Base-by-base conservation (phyloP, 2,329 filamentous ascomycete genomes). In the Fusarium mexicanum region DNA sequence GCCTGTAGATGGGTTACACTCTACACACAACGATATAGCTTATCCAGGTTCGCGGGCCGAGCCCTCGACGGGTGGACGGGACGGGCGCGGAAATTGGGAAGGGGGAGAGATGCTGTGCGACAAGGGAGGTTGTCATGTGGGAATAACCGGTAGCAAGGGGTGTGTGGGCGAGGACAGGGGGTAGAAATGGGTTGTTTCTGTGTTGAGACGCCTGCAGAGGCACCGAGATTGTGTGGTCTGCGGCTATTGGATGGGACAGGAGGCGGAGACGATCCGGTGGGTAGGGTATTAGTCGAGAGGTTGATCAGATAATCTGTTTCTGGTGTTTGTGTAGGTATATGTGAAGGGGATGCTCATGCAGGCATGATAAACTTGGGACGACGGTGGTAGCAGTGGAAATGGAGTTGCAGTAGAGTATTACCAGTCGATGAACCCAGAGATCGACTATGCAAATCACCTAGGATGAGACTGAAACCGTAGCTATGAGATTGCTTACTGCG, bases 81-180 rank as follows among this genome's bases (percentile, higher is more conserved):
- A 73, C 64, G 44, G 58, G 54, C 55, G 50, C 37, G 50, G 57
- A 57, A 51, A 31, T 31, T 55, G n/a, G n/a, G 37, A 35, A 26
- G 26, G 35, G 43, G 40, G 22, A 51, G 22, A 41, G 44, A 62
- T 72, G 51, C 33, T 41, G 70, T 70, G 70, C 46, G 65, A 66
- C 69, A 41, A 48, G 63, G 18, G 44, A 64, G 53, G 24, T 37
- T 73, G 70, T 73, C 71, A 73, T 74, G 66, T 71, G 71, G 71
- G 71, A 71, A 71, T 66, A 60, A 24, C 47, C 47, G 53, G 60
- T 41, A 66, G 47, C 66, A 70, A 64, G 61, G 70, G 65, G 57
- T 44, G 66, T 22, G 61, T 40, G n/a, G 26, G 37, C 18, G 41
- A 35, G 29, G 31, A 58, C 70, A 73, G 70, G 70, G 70, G 70